Evolutionary conservation across 1,284 basidiomycete species (phyloP).

Genomic region (Cutaneotrichosporon arboriforme): DNA sequence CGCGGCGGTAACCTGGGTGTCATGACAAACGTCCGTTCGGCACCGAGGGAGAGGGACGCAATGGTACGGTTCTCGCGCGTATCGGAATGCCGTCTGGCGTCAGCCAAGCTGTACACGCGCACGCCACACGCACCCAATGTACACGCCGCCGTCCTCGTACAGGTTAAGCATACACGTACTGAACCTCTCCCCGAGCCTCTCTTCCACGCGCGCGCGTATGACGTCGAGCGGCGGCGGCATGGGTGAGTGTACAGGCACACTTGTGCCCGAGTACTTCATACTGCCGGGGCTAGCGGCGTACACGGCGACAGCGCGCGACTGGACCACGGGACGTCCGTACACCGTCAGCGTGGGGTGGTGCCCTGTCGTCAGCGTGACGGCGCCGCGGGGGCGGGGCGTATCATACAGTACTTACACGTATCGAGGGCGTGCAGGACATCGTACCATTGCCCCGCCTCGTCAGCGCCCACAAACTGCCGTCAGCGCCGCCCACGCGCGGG

Average conservation of each 20-base stretch:
- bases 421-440: slow-evolving; percentile 43
- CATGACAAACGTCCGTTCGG: slow-evolving; percentile 53
- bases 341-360: slow-evolving; percentile 54
- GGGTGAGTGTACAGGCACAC: slow-evolving; percentile 49
- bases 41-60: slow-evolving; percentile 52
- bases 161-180: slow-evolving; percentile 55
- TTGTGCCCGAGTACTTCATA: slow-evolving; percentile 51
- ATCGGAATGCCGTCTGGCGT: slow-evolving; percentile 29
- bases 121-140: slow-evolving; percentile 48
- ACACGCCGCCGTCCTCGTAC: slow-evolving; percentile 52
- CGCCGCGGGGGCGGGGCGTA: background rate
- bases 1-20: slow-evolving; percentile 39
- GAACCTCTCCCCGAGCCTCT: slow-evolving; percentile 49
- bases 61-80: slow-evolving; percentile 50
- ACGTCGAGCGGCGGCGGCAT: slow-evolving; percentile 48
- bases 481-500: background rate
- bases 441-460: slow-evolving; percentile 48
- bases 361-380: slow-evolving; percentile 9
- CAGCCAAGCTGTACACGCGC: slow-evolving; percentile 1
- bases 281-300: slow-evolving; percentile 48
- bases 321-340: slow-evolving; percentile 52
- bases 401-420: slow-evolving; percentile 39
- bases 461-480: slow-evolving; percentile 42
- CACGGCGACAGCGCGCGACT: slow-evolving; percentile 52
- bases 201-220: slow-evolving; percentile 48